phyloP scores from a whole-genome alignment of 257 asterid species.

The Agastache rugosa region DNA sequence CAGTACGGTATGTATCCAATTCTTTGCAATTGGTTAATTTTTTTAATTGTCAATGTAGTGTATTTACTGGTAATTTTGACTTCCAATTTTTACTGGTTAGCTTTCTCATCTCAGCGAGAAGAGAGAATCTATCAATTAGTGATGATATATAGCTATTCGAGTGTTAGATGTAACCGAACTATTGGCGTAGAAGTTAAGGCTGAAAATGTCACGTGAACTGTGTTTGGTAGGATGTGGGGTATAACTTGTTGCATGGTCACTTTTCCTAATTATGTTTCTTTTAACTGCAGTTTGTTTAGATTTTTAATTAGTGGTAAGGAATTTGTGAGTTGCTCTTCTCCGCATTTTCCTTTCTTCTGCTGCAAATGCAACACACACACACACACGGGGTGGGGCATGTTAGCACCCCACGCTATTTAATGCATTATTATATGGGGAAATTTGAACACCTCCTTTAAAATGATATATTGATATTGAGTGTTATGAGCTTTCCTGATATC shows the following conservation, averaged over 20 bases:
- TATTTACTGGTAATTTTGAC: constrained; percentile 17
- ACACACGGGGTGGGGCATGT: background rate
- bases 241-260: background rate
- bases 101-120: background rate
- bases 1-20: constrained; percentile 68
- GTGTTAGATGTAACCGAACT: background rate
- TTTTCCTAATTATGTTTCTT: background rate
- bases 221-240: constrained; percentile 19
- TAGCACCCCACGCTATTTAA: background rate
- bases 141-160: constrained; percentile 12
- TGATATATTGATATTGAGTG: background rate
- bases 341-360: background rate
- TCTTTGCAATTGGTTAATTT: background rate
- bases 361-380: background rate
- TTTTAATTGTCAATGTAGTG: constrained; percentile 16
- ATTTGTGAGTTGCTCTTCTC: background rate
- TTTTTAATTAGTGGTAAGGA: background rate
- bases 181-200: constrained; percentile 2
- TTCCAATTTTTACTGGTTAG: background rate
- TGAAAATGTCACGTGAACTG: constrained; percentile 1
- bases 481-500: background rate
- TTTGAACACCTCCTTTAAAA: background rate
- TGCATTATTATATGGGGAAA: background rate
- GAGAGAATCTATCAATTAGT: constrained; percentile 4
- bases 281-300: background rate